Evolutionary conservation across 164 flowering plant species (phyloP), one percentile per base, ranked within the genome.

Genomic region (Vitis labrusca): DNA sequence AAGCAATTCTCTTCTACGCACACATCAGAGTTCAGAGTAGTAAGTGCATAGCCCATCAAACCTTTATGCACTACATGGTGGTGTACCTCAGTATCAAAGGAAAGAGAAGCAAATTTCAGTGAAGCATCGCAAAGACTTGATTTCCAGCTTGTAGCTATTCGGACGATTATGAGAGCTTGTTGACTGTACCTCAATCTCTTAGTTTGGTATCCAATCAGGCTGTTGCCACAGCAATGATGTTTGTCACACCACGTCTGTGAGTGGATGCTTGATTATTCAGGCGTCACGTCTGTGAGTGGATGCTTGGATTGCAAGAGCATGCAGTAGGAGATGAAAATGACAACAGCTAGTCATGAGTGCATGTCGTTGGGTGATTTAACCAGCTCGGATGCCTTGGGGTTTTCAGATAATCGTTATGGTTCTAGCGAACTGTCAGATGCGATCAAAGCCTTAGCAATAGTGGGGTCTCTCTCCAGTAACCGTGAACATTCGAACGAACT

Each of bases 201-300:
- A 63, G 75, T 69, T 74, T 84, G 71, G 83, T 76, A 23, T 97
- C 98, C 73, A 95, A 95, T 82, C 96, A 88, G 80, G 98, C 98
- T 76, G 98, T 97, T 74, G 92, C 91, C 50, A 93, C 90, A 79
- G 97, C 99, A 69, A 79, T 86, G 76, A 81, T 93, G 91, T 82
- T 83, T 57, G 68, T 85, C 64, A 91, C 99, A 27, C 83, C 54
- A 70, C 83, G 59, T 88, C 76, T 66, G 86, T 81, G 54, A 89
- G 73, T 76, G 85, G 89, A 44, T 88, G 84, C 78, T 82, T 80
- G 65, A 17, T 17, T 17, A 17, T 17, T 17, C 17, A 17, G 17
- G 17, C 17, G 17, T 17, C 17, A 17, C 17, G 17, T 17, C 17
- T 17, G n/a, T n/a, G n/a, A n/a, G n/a, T n/a, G n/a, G n/a, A n/a